Evolutionary conservation across 192 early-diverging fungal genomes (phyloP).

Genomic region (Gamsiella multidivaricata): DNA sequence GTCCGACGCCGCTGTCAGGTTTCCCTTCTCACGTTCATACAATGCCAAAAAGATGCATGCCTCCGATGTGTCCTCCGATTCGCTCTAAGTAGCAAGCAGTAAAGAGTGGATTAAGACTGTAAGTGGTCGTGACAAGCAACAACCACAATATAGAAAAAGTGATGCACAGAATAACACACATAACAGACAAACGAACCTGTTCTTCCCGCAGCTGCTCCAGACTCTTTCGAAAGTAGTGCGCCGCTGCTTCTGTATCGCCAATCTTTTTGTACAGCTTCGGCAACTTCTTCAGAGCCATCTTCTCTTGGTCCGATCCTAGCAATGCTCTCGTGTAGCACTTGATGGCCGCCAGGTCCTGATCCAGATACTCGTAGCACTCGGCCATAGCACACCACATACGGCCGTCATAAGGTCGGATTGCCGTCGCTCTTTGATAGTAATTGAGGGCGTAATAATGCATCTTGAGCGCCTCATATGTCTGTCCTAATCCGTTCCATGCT

Average conservation of each 20-base stretch:
- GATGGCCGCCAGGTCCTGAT: slow-evolving; percentile 68
- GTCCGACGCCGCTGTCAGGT: slow-evolving; percentile 41
- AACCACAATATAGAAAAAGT: too few relatives aligned
- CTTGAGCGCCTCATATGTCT: slow-evolving; percentile 87
- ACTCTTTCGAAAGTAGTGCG: slow-evolving; percentile 65
- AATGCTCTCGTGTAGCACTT: slow-evolving; percentile 82
- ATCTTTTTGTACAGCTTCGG: slow-evolving; percentile 69
- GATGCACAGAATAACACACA: neutral
- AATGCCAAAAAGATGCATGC: slow-evolving; percentile 56
- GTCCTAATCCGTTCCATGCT: slow-evolving; percentile 93
- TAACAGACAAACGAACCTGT: slow-evolving; percentile 25
- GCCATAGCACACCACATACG: slow-evolving; percentile 89
- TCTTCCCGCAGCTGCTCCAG: slow-evolving; percentile 35
- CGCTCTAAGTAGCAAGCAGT: slow-evolving; percentile 23
- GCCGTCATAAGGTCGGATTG: slow-evolving; percentile 83
- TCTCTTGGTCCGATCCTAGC: slow-evolving; percentile 69
- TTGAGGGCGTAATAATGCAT: slow-evolving; percentile 84
- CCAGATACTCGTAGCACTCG: slow-evolving; percentile 72
- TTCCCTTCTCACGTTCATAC: slow-evolving; percentile 46
- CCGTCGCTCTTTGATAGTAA: slow-evolving; percentile 83
- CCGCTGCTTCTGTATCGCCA: slow-evolving; percentile 63
- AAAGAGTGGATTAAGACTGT: too few relatives aligned
- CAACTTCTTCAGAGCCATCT: slow-evolving; percentile 64
- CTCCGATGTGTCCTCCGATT: slow-evolving; percentile 43
- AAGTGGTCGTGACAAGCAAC: too few relatives aligned